Evolutionary conservation across 116 monocot species (phyloP).

Genomic region (Dioscorea cayenensis): DNA sequence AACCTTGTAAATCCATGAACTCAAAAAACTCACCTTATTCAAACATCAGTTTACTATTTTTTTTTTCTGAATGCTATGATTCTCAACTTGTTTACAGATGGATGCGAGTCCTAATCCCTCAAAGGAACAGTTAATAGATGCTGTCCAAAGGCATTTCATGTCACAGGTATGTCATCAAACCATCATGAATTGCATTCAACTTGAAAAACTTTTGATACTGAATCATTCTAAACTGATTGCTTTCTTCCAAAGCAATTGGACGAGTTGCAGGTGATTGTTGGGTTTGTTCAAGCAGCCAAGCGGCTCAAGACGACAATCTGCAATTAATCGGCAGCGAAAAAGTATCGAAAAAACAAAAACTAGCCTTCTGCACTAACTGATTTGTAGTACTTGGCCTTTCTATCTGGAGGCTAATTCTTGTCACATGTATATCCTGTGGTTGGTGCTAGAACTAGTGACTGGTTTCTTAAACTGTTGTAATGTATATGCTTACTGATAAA

Average conservation of each 20-base stretch:
- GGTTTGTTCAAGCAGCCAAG: conserved; percentile 68
- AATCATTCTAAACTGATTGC: background rate
- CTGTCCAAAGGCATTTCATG: conserved; percentile 88
- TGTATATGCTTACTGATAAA: conserved; percentile 10
- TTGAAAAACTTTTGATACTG: background rate
- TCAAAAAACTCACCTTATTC: background rate
- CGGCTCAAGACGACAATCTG: conserved; percentile 58
- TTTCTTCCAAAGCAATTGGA: conserved; percentile 55
- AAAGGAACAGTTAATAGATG: conserved; percentile 84
- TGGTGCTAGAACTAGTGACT: conserved; percentile 5
- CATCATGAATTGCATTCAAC: background rate
- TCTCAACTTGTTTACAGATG: conserved; percentile 25
- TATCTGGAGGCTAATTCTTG: conserved; percentile 7
- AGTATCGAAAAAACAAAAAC: background rate
- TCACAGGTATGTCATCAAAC: conserved; percentile 46
- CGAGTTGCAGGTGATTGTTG: conserved; percentile 68
- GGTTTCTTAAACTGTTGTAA: conserved; percentile 15
- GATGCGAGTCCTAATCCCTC: conserved; percentile 76
- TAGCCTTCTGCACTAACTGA: conserved; percentile 7
- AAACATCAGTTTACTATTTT: background rate
- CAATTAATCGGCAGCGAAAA: conserved; percentile 16
- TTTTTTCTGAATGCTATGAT: background rate
- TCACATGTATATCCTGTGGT: conserved; percentile 29
- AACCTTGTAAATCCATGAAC: conserved; percentile 64
- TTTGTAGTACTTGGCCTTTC: conserved; percentile 3